phyloP scores from a whole-genome alignment of 2,329 filamentous ascomycete genomes.

The Aspergillus fijiensis region DNA sequence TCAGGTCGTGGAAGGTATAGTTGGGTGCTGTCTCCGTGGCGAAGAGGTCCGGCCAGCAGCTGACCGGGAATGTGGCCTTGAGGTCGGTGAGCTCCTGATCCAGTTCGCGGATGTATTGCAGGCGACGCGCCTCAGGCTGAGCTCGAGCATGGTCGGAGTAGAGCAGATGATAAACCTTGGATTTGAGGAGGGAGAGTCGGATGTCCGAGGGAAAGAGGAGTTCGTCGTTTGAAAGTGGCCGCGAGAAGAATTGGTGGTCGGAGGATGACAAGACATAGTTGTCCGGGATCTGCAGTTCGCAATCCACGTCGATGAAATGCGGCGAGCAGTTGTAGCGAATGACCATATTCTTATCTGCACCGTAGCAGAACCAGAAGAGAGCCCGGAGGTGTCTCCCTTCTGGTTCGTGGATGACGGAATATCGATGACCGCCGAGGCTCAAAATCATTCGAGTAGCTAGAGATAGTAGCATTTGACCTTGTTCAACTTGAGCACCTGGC shows the following conservation, averaged over 20 bases:
- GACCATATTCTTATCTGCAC: constrained; percentile 24
- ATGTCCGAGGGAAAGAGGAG: constrained; percentile 28
- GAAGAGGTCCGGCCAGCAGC: constrained; percentile 22
- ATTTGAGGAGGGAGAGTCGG: constrained; percentile 25
- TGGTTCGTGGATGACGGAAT: background rate
- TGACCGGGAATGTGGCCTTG: constrained; percentile 19
- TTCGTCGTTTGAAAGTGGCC: constrained; percentile 20
- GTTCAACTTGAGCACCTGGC: constrained; percentile 24
- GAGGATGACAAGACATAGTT: constrained; percentile 21
- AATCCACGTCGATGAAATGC: constrained; percentile 23
- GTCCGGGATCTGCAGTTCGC: constrained; percentile 24
- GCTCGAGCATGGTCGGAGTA: constrained; percentile 19
- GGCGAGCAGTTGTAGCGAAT: constrained; percentile 22
- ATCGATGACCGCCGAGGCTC: constrained; percentile 20
- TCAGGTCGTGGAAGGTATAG: constrained; percentile 26
- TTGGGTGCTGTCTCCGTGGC: constrained; percentile 18
- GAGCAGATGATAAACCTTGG: constrained; percentile 21
- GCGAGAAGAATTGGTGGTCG: constrained; percentile 22
- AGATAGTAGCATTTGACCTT: constrained; percentile 20
- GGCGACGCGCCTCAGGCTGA: constrained; percentile 19
- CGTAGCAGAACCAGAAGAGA: constrained; percentile 28
- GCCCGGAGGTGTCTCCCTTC: constrained; percentile 22
- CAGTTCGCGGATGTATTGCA: constrained; percentile 26
- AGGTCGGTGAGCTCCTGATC: constrained; percentile 24
- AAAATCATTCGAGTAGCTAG: constrained; percentile 25